Percentiles rank a stretch among this genome's conserved stretches.
phyloP scores from a whole-genome alignment of 176 grass and related monocot genomes.

The Aechmea fasciata region DNA sequence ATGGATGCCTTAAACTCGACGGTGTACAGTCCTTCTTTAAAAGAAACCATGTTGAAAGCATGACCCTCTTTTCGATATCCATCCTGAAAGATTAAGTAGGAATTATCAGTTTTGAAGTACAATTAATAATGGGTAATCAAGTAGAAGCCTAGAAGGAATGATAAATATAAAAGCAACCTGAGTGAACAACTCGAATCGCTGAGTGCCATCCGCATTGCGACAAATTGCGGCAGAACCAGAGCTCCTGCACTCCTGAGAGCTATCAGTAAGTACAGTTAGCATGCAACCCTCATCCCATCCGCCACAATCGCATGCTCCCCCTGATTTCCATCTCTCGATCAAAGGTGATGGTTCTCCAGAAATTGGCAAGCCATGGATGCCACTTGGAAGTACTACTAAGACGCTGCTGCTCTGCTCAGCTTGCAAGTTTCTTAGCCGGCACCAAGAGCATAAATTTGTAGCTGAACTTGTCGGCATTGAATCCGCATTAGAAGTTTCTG shows the following conservation, averaged over 20 bases:
- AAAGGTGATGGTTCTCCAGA: conserved; percentile 48
- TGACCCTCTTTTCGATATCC: conserved; percentile 29
- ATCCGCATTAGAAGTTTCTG: conserved; percentile 25
- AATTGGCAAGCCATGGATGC: conserved; percentile 52
- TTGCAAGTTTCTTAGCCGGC: conserved; percentile 25
- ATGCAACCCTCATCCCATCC: conserved; percentile 96
- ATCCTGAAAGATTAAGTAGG: conserved; percentile 35
- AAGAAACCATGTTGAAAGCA: conserved; percentile 65
- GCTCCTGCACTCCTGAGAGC: conserved; percentile 14
- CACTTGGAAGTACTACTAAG: conserved; percentile 60
- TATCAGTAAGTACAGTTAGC: conserved; percentile 46
- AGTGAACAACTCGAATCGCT: conserved; percentile 55
- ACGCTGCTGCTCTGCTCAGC: conserved; percentile 20
- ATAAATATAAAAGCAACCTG: conserved; percentile 36
- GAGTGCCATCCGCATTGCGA: conserved; percentile 31
- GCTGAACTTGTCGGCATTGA: conserved; percentile 6
- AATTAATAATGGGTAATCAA: conserved; percentile 1
- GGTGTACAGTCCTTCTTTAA: conserved; percentile 64
- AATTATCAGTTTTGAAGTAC: background rate
- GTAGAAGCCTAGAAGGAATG: conserved; percentile 5
- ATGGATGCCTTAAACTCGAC: conserved; percentile 72
- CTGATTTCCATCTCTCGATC: conserved; percentile 80
- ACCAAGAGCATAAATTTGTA: conserved; percentile 20
- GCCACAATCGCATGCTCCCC: conserved; percentile 83
- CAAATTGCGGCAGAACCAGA: conserved; percentile 15